Percentiles rank a stretch among this genome's conserved stretches.
phyloP scores from a whole-genome alignment of 2,329 filamentous ascomycete species.

The Monosporascus sp. region DNA sequence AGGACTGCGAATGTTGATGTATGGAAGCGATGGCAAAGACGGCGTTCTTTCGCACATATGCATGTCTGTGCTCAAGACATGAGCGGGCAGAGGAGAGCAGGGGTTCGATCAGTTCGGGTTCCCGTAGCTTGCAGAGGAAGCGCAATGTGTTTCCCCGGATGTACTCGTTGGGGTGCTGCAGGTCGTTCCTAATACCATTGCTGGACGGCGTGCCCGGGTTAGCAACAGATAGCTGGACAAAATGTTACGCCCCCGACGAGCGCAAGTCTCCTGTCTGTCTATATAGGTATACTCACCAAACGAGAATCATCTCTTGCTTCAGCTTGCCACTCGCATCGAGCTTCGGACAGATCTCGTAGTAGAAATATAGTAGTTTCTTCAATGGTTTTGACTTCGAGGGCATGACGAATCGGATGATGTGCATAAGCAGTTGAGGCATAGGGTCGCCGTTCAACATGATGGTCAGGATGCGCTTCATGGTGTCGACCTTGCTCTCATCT shows the following conservation, averaged over 20 bases:
- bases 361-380: conserved; percentile 98
- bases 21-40: conserved; percentile 94
- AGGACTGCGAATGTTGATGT: conserved; percentile 79
- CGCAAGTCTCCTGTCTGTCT: conserved; percentile 4
- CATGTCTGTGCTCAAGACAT: conserved; percentile 93
- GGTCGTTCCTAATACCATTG: conserved; percentile 95
- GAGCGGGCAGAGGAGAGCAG: conserved; percentile 86
- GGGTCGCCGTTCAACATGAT: conserved; percentile 98
- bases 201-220: conserved; percentile 40
- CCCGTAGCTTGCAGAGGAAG: conserved; percentile 93
- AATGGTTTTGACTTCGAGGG: conserved; percentile 92
- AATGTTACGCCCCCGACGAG: background rate
- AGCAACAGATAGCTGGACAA: conserved; percentile 9
- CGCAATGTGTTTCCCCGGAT: conserved; percentile 96
- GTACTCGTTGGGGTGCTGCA: conserved; percentile 97
- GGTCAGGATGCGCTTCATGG: conserved; percentile 92
- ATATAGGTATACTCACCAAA: conserved; percentile 62
- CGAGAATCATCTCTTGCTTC: conserved; percentile 99
- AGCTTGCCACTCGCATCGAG: conserved; percentile 87
- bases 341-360: conserved; percentile 98
- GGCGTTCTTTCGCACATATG: conserved; percentile 96
- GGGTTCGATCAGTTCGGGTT: conserved; percentile 93
- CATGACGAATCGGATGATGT: conserved; percentile 99
- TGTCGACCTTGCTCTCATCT: conserved; percentile 89
- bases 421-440: conserved; percentile 94